phyloP scores from a whole-genome alignment of 257 asterid species.

The Linderniella brevidens region DNA sequence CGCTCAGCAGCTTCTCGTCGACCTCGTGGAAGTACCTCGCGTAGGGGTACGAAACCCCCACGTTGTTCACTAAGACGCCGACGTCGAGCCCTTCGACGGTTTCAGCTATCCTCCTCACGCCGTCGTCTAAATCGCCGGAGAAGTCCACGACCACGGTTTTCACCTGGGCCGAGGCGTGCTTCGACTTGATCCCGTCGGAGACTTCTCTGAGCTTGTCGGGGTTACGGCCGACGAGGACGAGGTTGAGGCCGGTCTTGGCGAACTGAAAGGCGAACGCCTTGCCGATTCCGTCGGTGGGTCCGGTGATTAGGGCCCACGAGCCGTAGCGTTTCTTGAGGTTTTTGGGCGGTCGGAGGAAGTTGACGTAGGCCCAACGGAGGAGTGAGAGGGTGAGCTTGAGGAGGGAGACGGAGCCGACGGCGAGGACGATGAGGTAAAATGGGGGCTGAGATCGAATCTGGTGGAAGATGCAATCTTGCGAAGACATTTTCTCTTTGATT shows the following conservation, averaged over 20 bases:
- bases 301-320: slow-evolving; percentile 89
- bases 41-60: slow-evolving; percentile 78
- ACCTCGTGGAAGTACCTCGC: slow-evolving; percentile 88
- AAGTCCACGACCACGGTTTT: slow-evolving; percentile 76
- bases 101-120: slow-evolving; percentile 51
- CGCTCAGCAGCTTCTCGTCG: slow-evolving; percentile 59
- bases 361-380: slow-evolving; percentile 55
- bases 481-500: too few species aligned
- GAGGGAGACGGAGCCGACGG: slow-evolving; percentile 33
- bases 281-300: slow-evolving; percentile 96
- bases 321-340: slow-evolving; percentile 80
- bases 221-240: slow-evolving; percentile 69
- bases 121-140: slow-evolving; percentile 66
- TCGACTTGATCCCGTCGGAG: slow-evolving; percentile 31
- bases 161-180: slow-evolving; percentile 51
- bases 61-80: slow-evolving; percentile 80
- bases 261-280: slow-evolving; percentile 80
- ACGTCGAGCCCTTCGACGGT: slow-evolving; percentile 60
- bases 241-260: slow-evolving; percentile 56
- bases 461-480: slow-evolving; percentile 22
- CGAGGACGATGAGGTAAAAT: slow-evolving; percentile 46
- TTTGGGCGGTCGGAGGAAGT: slow-evolving; percentile 67
- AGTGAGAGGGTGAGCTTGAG: slow-evolving; percentile 21
- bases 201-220: slow-evolving; percentile 68
- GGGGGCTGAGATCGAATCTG: slow-evolving; percentile 64